Base-by-base conservation (phyloP, 2,329 filamentous ascomycete species). In the Colletotrichum lentis region DNA sequence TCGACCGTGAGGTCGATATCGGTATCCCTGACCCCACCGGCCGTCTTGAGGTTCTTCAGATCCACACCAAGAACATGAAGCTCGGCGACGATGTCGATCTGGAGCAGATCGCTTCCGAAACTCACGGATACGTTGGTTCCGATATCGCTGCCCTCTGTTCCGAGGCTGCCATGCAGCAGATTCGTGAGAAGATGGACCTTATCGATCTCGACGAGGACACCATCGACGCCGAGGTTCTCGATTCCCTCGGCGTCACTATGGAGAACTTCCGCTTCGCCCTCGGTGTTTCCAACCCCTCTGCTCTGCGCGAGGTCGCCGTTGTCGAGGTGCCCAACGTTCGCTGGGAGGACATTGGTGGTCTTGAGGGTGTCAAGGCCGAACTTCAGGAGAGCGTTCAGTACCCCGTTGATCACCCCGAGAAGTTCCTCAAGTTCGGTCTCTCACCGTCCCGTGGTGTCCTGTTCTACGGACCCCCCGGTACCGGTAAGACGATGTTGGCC, bases 31-130 rank as follows among this genome's bases (percentile, higher is more conserved):
- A 98, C 83, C 96, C 96, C 59, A 98, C 95, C 75, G 96, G 96
- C 72, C 96, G 96, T 87, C 91, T 99, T 44, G 96, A 99, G 87
- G 98, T 99, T 77, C 90, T 99, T 70, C 93, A 97, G 82, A 99
- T 99, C 74, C 96, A 99, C 88, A 99, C 96, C 81, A 99, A 99
- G 91, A 99, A 99, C 88, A 99, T 99, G 96, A 99, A 99, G 87
- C 89, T 99, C 70, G 94, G 83, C 69, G 96, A 98, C 67, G 96
- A 98, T 75, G 96, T 99, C 70, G 96, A 99, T 76, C 88, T 99
- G 52, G 95, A 97, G 85, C 91, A 94, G 76, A 97, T 99, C 76
- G 96, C 96, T 62, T 89, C 96, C 37, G 96, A 99, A 85, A 99
- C 96, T 54, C 96, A 99, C 85, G 96, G 96, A 84, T 99, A 98